Evolutionary conservation across 768 basidiomycete species (phyloP), one percentile per base, ranked within the genome.

Genomic region (Collybiopsis luxurians): DNA sequence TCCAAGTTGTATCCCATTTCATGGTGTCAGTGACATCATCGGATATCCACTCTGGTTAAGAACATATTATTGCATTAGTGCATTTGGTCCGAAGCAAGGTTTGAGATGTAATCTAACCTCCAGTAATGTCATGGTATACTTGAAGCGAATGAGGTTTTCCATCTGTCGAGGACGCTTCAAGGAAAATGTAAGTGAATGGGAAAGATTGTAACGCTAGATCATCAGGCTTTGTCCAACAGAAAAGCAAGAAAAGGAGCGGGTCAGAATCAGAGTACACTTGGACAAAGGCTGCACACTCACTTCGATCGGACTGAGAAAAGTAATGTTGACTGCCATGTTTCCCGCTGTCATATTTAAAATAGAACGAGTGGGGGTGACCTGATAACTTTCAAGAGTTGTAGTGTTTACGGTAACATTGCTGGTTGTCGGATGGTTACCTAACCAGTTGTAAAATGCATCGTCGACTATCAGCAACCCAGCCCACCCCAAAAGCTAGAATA

Each of bases 291-390:
- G 28, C 21, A 23, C 15, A 42, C 55, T 10, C n/a, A 63, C 62
- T 55, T 63, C 62, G 23, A 63, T 61, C 9, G 62, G 62, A 62
- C 80, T 84, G 11, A 84, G 65, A 61, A 84, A 86, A 3, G 73
- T 80, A 7, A 77, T 73, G 30, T 77, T 79, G 23, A 86, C 67
- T 46, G 74, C 70, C 31, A 85, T 69, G 1, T 77, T 73, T 1
- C 83, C 84, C 3, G 85, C 81, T 10, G 69, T 66, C 60, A 85
- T 61, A 9, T 70, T 72, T 53, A 85, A 80, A 4, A 73, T 73
- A 6, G 57, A 57, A 13, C 58, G 53, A n/a, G 62, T 63, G n/a
- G 62, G 62, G 1, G 61, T 63, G 34, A 63, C 51, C 34, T 56
- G 42, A 21, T 50, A 42, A 19, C 49, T 56, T 23, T 31, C 48